These are phyloP conservation scores for Larix sibirica DNA, from an alignment of 83 land plant species.

Conservation along the genomic window DNA sequence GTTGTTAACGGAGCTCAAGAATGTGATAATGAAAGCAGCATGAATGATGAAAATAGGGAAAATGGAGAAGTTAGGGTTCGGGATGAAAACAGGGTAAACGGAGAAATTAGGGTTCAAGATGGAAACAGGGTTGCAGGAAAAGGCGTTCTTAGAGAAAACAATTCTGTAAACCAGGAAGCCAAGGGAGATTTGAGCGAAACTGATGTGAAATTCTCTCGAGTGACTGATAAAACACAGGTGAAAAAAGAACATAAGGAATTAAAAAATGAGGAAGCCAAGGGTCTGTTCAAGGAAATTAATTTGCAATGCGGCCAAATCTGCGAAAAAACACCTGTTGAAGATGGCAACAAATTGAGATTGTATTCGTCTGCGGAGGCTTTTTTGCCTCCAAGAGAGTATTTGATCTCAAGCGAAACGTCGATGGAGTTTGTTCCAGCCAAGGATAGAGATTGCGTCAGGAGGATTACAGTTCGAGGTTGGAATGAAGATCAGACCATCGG, in stretches of 20 bases:
- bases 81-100: neutral
- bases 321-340: conserved; percentile 7
- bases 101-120: neutral
- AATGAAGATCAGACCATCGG: neutral
- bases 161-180: neutral
- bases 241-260: neutral
- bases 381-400: too few species aligned
- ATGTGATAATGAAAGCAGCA: neutral
- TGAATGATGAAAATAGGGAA: neutral
- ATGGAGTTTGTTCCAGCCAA: neutral
- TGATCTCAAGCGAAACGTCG: neutral
- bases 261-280: neutral
- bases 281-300: neutral
- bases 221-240: neutral
- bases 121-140: too few species aligned
- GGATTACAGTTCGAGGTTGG: neutral
- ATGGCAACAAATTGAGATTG: neutral
- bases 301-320: neutral
- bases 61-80: neutral
- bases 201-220: neutral
- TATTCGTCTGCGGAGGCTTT: neutral
- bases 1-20: neutral
- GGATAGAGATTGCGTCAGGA: neutral
- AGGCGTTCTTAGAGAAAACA: neutral
- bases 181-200: neutral